Evolutionary conservation across 2,329 filamentous ascomycete genomes (phyloP).

Genomic region (Chaetomiaceae sp.): DNA sequence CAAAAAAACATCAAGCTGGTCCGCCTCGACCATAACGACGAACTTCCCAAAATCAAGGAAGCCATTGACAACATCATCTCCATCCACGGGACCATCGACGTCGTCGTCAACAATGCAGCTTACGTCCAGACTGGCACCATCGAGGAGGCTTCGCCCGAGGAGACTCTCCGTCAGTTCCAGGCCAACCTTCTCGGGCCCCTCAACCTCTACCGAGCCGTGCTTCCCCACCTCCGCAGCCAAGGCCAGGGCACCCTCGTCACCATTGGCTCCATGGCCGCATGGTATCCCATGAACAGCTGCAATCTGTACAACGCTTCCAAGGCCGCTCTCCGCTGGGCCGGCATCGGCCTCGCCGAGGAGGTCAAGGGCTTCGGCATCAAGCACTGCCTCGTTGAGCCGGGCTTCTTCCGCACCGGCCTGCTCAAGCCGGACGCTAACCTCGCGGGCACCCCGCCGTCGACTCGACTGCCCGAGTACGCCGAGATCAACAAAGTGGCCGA

Average conservation of each 20-base stretch:
- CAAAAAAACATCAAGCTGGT: constrained; percentile 9
- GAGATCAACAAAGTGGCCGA: constrained; percentile 7
- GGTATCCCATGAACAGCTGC: constrained; percentile 9
- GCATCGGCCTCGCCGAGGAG: constrained; percentile 9
- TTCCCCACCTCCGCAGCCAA: constrained; percentile 11
- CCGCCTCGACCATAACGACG: constrained; percentile 15
- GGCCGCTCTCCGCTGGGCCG: constrained; percentile 4
- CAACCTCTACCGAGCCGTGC: constrained; percentile 15
- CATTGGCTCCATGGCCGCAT: constrained; percentile 12
- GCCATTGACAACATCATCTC: constrained; percentile 4
- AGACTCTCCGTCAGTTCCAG: constrained; percentile 12
- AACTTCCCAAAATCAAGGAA: constrained; percentile 6
- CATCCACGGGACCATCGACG: constrained; percentile 13
- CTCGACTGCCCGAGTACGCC: constrained; percentile 3
- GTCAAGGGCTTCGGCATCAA: constrained; percentile 15
- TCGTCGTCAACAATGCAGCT: constrained; percentile 19
- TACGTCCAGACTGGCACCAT: constrained; percentile 15
- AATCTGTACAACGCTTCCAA: constrained; percentile 18
- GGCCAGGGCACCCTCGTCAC: constrained; percentile 4
- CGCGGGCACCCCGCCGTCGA: constrained; percentile 1
- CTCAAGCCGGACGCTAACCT: constrained; percentile 15
- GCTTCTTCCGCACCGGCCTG: constrained; percentile 15
- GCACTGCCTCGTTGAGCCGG: constrained; percentile 14
- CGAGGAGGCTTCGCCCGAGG: constrained; percentile 14
- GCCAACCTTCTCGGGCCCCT: constrained; percentile 16